These are phyloP conservation scores for Suillus spraguei DNA, from an alignment of 768 basidiomycete species.

Conservation along the genomic window DNA sequence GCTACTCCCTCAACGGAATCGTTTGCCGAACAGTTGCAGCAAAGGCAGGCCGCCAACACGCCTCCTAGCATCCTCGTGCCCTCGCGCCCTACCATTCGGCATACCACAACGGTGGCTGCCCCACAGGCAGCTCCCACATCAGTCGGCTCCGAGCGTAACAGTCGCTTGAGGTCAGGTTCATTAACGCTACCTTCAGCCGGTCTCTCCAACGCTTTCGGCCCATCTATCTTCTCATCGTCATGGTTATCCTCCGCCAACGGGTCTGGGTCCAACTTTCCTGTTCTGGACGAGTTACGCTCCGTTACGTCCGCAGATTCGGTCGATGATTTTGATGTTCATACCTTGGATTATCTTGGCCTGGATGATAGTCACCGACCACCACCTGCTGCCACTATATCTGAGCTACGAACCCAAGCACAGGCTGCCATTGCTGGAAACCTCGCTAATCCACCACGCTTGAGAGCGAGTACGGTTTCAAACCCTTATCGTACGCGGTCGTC, in stretches of 20 bases:
- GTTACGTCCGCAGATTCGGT: slow-evolving; percentile 77
- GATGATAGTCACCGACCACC: slow-evolving; percentile 77
- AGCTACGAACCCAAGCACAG: slow-evolving; percentile 87
- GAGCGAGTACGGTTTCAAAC: slow-evolving; percentile 92
- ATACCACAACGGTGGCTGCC: slow-evolving; percentile 63
- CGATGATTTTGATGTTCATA: slow-evolving; percentile 92
- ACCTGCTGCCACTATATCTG: slow-evolving; percentile 87
- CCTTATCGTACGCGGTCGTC: slow-evolving; percentile 78
- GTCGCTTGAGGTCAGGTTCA: slow-evolving; percentile 90
- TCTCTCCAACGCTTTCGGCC: slow-evolving; percentile 82
- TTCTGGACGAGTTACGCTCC: slow-evolving; percentile 81
- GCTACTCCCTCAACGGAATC: slow-evolving; percentile 52
- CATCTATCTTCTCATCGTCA: slow-evolving; percentile 87
- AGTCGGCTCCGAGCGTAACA: slow-evolving; percentile 62
- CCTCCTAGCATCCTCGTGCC: slow-evolving; percentile 46
- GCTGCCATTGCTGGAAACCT: slow-evolving; percentile 87
- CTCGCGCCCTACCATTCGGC: slow-evolving; percentile 69
- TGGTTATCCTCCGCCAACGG: slow-evolving; percentile 75
- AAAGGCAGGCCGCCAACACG: slow-evolving; percentile 38
- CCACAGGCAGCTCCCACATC: slow-evolving; percentile 40
- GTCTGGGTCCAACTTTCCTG: slow-evolving; percentile 57
- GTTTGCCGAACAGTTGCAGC: slow-evolving; percentile 47
- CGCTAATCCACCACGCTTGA: slow-evolving; percentile 75
- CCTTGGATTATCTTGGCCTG: slow-evolving; percentile 94
- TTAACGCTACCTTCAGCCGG: slow-evolving; percentile 82